Percentiles rank a stretch among this genome's conserved stretches.
Evolutionary conservation across 108 stramenopile species (phyloP).

Genomic region (Mayamaea pseudoterrestris): DNA sequence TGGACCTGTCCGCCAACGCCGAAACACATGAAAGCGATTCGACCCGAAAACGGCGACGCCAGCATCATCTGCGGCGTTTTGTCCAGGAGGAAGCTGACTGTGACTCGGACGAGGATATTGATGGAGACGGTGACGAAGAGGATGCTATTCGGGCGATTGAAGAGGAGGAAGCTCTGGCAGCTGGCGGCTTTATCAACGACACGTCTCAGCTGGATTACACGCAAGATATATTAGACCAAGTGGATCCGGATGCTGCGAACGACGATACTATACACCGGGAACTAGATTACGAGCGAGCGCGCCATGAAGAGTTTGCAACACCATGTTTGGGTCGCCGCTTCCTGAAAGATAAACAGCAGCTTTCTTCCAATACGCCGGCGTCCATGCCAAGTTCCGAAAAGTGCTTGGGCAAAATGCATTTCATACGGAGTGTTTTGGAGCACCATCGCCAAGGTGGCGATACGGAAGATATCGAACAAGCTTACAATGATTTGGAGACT

Average conservation of each 20-base stretch:
- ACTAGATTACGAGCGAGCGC: conserved; percentile 38
- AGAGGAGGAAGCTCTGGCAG: conserved; percentile 33
- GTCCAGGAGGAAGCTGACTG: conserved; percentile 42
- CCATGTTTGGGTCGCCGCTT: conserved; percentile 52
- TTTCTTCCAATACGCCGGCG: conserved; percentile 11
- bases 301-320: conserved; percentile 47
- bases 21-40: too few relatives aligned
- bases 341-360: neutral
- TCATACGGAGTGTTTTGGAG: conserved; percentile 74
- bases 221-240: conserved; percentile 56
- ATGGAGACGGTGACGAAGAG: conserved; percentile 53
- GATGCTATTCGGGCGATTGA: conserved; percentile 38
- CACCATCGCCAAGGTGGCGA: conserved; percentile 70
- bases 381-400: conserved; percentile 39
- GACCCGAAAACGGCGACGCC: too few relatives aligned
- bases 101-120: conserved; percentile 44
- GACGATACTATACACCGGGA: conserved; percentile 28
- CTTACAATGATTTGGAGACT: conserved; percentile 29
- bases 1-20: too few relatives aligned
- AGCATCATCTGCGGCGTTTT: too few relatives aligned
- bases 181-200: conserved; percentile 79
- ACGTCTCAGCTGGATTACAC: conserved; percentile 64
- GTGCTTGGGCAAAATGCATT: conserved; percentile 75
- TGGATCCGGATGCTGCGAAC: conserved; percentile 20
- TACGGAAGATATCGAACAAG: conserved; percentile 53